Conservation (phyloP, 306 rosid genomes). For the Argentina anserina region DNA sequence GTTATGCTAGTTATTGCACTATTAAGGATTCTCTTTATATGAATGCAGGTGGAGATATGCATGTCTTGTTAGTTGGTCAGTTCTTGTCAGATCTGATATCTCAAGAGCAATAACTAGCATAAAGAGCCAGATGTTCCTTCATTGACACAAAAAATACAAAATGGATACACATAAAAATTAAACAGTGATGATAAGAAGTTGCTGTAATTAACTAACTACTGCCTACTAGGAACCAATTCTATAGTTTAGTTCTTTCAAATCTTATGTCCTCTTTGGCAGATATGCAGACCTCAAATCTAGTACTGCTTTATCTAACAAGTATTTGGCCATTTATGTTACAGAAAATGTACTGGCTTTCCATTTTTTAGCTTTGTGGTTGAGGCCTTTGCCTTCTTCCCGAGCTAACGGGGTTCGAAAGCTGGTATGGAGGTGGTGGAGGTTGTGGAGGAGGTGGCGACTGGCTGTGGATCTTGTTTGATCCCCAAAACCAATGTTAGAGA, state of each 20-base stretch:
- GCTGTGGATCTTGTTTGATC: no score
- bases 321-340: no score
- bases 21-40: not conserved
- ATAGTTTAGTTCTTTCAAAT: not conserved
- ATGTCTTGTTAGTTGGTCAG: not conserved
- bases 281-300: not conserved
- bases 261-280: not conserved
- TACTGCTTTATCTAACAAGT: no score
- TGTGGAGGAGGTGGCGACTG: no score
- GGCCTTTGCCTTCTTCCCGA: no score
- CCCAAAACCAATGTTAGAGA: no score
- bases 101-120: not conserved
- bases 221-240: not conserved
- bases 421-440: no score
- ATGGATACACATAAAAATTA: no score
- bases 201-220: not conserved
- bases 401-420: no score
- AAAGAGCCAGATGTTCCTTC: not conserved
- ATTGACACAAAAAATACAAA: not conserved
- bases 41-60: not conserved
- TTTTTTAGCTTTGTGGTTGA: no score
- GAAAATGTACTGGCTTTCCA: no score
- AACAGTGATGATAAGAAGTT: not conserved
- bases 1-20: not conserved
- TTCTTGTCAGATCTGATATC: not conserved